phyloP scores from a whole-genome alignment of 495 filamentous ascomycete genomes.

The Tuber umbilicatum region DNA sequence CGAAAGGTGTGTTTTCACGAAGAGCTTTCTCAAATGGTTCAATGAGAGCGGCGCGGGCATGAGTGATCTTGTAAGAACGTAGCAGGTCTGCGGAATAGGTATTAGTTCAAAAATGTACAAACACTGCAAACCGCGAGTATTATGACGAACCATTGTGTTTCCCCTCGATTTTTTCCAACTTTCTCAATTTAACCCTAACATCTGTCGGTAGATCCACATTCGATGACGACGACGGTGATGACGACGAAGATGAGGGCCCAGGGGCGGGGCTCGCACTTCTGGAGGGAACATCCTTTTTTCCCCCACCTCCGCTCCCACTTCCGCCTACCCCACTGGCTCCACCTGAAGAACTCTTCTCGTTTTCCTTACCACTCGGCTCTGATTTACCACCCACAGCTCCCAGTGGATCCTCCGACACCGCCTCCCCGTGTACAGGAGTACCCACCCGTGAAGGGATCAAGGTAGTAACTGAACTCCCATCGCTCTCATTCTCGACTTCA shows the following conservation, averaged over 20 bases:
- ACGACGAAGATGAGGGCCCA: constrained; percentile 2
- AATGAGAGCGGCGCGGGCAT: constrained; percentile 73
- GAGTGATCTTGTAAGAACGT: constrained; percentile 82
- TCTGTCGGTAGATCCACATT: constrained; percentile 65
- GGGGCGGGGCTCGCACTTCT: constrained; percentile 2
- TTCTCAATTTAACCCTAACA: constrained; percentile 61
- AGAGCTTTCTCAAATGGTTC: constrained; percentile 88
- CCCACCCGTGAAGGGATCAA: constrained; percentile 28
- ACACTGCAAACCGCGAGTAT: constrained; percentile 6
- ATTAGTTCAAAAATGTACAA: constrained; percentile 5
- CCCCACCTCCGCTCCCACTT: not conserved
- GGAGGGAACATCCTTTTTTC: constrained; percentile 9
- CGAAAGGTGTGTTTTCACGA: constrained; percentile 82
- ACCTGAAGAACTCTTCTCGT: constrained; percentile 6
- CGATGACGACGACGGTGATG: constrained; percentile 33
- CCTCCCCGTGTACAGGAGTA: constrained; percentile 27
- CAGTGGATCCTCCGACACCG: constrained; percentile 32
- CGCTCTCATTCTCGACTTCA: constrained; percentile 38
- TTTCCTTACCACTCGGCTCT: constrained; percentile 4
- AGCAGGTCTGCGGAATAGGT: constrained; percentile 60
- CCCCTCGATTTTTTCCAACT: constrained; percentile 77
- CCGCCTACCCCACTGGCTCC: not conserved
- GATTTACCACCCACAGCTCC: constrained; percentile 20
- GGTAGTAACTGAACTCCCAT: constrained; percentile 12
- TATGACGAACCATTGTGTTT: constrained; percentile 65